These are phyloP conservation scores for Tremella fuciformis DNA, from an alignment of 768 basidiomycete species.

Conservation along the genomic window DNA sequence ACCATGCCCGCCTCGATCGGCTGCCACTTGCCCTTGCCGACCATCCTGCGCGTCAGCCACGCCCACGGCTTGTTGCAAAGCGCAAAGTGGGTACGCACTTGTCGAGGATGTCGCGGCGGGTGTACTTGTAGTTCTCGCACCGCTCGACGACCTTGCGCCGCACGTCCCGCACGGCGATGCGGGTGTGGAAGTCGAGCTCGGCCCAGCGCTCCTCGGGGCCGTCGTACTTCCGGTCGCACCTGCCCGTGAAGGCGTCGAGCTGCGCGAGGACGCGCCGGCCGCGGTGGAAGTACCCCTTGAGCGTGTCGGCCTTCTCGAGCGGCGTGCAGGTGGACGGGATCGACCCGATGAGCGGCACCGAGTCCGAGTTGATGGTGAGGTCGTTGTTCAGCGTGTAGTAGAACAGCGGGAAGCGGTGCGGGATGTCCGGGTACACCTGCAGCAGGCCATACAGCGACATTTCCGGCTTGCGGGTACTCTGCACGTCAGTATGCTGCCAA, in stretches of 20 bases:
- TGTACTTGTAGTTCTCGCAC: conserved; percentile 53
- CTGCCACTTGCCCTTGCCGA: conserved; percentile 51
- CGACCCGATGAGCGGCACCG: conserved; percentile 51
- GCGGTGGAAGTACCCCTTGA: conserved; percentile 45
- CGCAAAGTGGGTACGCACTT: conserved; percentile 41
- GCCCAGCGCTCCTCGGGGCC: conserved; percentile 46
- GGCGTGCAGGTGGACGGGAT: conserved; percentile 46
- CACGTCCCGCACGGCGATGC: conserved; percentile 50
- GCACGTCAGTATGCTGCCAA: neutral
- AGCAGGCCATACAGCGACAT: conserved; percentile 45
- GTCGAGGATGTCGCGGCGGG: conserved; percentile 50
- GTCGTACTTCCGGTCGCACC: conserved; percentile 51
- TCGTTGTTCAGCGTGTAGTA: conserved; percentile 51
- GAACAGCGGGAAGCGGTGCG: conserved; percentile 48
- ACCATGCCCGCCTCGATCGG: conserved; percentile 49
- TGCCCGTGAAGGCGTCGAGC: conserved; percentile 46
- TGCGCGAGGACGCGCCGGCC: conserved; percentile 47
- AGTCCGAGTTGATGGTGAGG: conserved; percentile 49
- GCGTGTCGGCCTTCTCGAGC: conserved; percentile 44
- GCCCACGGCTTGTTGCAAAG: neutral
- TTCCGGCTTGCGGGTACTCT: conserved; percentile 16
- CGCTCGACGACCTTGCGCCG: conserved; percentile 49
- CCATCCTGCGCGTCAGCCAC: conserved; percentile 17
- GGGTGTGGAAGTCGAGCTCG: conserved; percentile 44
- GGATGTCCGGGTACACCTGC: conserved; percentile 41